Evolutionary conservation across 257 asterid genomes (phyloP), one percentile per base, ranked within the genome.

Genomic region (Salvia rosmarinus): DNA sequence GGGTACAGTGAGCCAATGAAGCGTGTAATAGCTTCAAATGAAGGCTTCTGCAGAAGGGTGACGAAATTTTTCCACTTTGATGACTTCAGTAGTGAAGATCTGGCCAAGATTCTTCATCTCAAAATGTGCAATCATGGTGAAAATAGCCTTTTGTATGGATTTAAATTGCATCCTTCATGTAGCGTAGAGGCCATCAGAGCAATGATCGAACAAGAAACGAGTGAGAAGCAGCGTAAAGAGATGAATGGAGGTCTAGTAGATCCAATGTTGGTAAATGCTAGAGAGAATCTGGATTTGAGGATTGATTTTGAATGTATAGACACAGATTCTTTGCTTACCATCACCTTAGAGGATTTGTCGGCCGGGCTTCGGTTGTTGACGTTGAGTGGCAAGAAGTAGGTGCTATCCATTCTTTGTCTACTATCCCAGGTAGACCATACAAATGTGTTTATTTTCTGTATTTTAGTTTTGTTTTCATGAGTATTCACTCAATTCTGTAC

Each of bases 1-100:
- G 99, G 99, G 35, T 94, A 94, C 14, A 85, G 91, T n/a, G 95
- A 91, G 81, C 97, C 97, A 39, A 91, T 94, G 99, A 88, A 86
- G 76, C 96, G 96, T 0, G 95, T 94, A 13, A 89, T 91, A 51
- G 34, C 85, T 63, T 91, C 97, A 10, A 94, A 94, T 0, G 96
- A 91, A 75, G 99, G 99, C 61, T 88, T 94, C 77, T 85, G 97
- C 83, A 83, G 99, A 75, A 84, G 99, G 74, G 96, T 94, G 52
- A 91, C 99, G 0, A 91, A 94, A 75, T 87, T 89, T 78, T 94
- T 94, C 79, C 87, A 83, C 23, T 94, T 94, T 55, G 93, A 88
- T 9, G 96, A 91, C 80, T 94, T 90, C 76, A 82, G 79, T 49
- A 76, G 82, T 1, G 64, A 82, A 73, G 97, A 94, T 76, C 87